Evolutionary conservation across 305 asterid genomes (phyloP), one percentile per base, ranked within the genome.

Genomic region (Nicotiana rustica): DNA sequence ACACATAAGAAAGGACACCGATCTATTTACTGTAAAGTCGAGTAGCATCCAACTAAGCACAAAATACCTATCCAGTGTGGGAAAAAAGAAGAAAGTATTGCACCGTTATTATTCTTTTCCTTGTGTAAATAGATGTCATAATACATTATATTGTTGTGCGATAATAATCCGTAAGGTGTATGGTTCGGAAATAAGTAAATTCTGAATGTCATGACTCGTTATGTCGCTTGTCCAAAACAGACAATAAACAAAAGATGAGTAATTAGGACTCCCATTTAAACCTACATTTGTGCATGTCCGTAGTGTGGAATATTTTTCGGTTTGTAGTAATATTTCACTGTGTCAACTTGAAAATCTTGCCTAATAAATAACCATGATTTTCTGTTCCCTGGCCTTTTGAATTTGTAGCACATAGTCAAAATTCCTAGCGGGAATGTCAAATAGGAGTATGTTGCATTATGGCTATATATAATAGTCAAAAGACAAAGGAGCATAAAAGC

Each of bases 291-390:
- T 3, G 76, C 76, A 68, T 69, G 57, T 33, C 18, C 9, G n/a
- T 8, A 9, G 13, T 17, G 29, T 67, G 76, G 52, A 4, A 35
- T 38, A 41, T 38, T 10, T 38, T 18, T 52, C 17, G 77, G 19
- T 9, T 68, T 36, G 77, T n/a, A 13, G 10, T 19, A 70, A 6
- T 18, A 71, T 44, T 13, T 73, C 62, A 13, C 41, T 2, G 18
- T 59, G 15, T 47, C 62, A 25, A 47, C 62, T 73, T 47, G 19
- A 47, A 49, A 73, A 9, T 73, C 41, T 73, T 73, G 14, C 41
- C 8, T 47, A 3, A 21, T 49, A 21, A 73, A 73, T 73, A 73
- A 47, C 59, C 41, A 14, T 73, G 79, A 49, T 73, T 73, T 47
- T 49, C 12, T 21, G 79, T 47, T 73, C 52, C 52, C 29, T 25